Evolutionary conservation across 257 asterid genomes (phyloP).

Genomic region (Solanum etuberosum): DNA sequence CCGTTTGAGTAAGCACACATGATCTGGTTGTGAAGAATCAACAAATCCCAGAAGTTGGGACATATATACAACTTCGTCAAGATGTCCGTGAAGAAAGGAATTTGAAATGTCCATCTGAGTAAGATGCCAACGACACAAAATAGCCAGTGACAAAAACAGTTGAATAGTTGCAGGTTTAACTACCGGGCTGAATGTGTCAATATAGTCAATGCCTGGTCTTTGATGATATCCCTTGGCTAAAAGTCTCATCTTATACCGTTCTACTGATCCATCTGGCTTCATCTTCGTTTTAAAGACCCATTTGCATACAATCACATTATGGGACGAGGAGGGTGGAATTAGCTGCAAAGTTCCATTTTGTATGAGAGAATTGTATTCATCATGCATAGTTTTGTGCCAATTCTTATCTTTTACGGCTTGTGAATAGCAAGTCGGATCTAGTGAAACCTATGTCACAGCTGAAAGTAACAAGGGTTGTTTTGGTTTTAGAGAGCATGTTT

Average conservation of each 20-base stretch:
- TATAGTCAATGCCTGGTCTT: background rate
- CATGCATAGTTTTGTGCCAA: background rate
- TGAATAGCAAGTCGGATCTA: background rate
- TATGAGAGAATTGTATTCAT: background rate
- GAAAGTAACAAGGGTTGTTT: background rate
- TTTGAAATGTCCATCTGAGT: background rate
- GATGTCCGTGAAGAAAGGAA: background rate
- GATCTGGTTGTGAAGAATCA: background rate
- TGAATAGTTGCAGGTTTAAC: background rate
- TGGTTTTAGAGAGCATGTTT: background rate
- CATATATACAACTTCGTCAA: background rate
- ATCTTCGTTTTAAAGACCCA: too few species aligned
- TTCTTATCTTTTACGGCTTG: background rate
- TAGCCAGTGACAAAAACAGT: background rate
- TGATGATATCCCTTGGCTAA: background rate
- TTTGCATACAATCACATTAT: background rate
- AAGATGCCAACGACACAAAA: background rate
- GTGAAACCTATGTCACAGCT: background rate
- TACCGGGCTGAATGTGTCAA: background rate
- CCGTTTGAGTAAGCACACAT: background rate
- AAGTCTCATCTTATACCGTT: too few species aligned
- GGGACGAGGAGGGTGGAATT: background rate
- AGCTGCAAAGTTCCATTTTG: background rate
- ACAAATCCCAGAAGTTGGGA: background rate
- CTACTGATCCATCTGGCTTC: too few species aligned